These are phyloP conservation scores for Blastobotrys proliferans DNA, from an alignment of 1,139 yeast genomes.

Conservation along the genomic window DNA sequence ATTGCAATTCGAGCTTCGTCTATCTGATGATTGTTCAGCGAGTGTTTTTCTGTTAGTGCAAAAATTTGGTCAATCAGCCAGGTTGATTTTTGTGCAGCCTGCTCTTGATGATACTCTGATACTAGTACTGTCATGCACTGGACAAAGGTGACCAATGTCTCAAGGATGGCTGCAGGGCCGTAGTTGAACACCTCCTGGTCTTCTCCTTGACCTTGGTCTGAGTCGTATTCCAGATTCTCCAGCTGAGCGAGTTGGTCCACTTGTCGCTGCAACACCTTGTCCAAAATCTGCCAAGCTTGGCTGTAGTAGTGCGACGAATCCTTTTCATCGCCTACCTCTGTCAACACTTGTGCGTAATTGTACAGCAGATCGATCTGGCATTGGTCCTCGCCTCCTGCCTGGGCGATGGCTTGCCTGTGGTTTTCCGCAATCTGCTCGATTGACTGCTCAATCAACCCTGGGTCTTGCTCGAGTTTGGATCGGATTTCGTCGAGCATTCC, in stretches of 20 bases:
- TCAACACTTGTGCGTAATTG: constrained; percentile 29
- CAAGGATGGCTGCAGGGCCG: constrained; percentile 16
- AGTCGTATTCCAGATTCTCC: background rate
- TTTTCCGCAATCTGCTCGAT: constrained; percentile 18
- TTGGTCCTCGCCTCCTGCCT: constrained; percentile 13
- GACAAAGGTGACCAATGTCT: constrained; percentile 17
- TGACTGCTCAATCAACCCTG: constrained; percentile 15
- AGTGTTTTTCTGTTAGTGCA: no score
- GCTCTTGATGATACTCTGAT: constrained; percentile 6
- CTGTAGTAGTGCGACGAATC: constrained; percentile 17
- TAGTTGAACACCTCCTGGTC: constrained; percentile 2
- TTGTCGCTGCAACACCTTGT: constrained; percentile 22
- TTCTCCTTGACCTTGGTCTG: background rate
- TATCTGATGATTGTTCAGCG: background rate
- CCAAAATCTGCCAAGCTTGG: constrained; percentile 23
- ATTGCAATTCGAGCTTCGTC: constrained; percentile 21
- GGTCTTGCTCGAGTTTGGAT: constrained; percentile 14
- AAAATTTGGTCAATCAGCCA: background rate
- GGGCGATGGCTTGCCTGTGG: constrained; percentile 19
- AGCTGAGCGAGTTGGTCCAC: constrained; percentile 12
- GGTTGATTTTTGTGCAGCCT: background rate
- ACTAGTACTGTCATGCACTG: constrained; percentile 16
- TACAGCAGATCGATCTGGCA: constrained; percentile 25
- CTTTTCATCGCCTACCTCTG: constrained; percentile 28
- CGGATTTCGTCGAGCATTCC: constrained; percentile 20